These are phyloP conservation scores for Tetrapisispora iriomotensis DNA, from an alignment of 805 yeast species.

Conservation along the genomic window DNA sequence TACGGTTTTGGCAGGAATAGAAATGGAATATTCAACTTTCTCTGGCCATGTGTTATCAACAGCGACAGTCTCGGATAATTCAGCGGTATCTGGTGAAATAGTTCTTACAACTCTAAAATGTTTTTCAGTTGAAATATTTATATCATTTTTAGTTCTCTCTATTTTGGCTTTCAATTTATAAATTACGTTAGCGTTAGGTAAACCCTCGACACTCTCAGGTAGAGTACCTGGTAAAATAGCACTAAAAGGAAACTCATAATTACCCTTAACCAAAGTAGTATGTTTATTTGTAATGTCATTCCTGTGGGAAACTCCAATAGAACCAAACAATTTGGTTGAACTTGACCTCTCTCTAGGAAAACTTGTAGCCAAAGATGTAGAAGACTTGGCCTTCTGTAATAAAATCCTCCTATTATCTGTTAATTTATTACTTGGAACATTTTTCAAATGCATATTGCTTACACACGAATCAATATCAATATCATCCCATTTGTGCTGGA, in stretches of 20 bases:
- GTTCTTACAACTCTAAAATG: conserved; percentile 80
- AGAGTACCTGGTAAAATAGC: conserved; percentile 74
- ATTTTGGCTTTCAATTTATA: conserved; percentile 70
- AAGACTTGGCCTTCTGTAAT: conserved; percentile 7
- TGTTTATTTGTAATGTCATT: background rate
- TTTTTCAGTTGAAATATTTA: conserved; percentile 53
- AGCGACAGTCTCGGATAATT: conserved; percentile 81
- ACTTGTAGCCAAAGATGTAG: conserved; percentile 11
- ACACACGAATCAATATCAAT: conserved; percentile 41
- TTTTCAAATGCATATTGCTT: conserved; percentile 20
- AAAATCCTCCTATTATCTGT: conserved; percentile 3
- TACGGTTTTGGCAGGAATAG: conserved; percentile 77
- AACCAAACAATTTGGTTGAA: conserved; percentile 32
- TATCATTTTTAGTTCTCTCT: conserved; percentile 72
- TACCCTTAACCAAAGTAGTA: conserved; percentile 37
- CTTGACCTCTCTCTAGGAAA: conserved; percentile 23
- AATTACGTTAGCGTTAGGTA: conserved; percentile 65
- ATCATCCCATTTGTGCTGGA: conserved; percentile 72
- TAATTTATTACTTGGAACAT: conserved; percentile 10
- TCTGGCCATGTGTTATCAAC: conserved; percentile 94
- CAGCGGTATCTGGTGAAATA: conserved; percentile 76
- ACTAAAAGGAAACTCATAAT: conserved; percentile 84
- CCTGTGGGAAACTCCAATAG: conserved; percentile 37
- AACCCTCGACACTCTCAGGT: conserved; percentile 84
- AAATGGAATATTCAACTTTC: conserved; percentile 81